A percentile compares a stretch with the other conserved stretches of the same genome.
Conservation (phyloP, 345 rosid genomes). For the Rubroshorea leprosula region DNA sequence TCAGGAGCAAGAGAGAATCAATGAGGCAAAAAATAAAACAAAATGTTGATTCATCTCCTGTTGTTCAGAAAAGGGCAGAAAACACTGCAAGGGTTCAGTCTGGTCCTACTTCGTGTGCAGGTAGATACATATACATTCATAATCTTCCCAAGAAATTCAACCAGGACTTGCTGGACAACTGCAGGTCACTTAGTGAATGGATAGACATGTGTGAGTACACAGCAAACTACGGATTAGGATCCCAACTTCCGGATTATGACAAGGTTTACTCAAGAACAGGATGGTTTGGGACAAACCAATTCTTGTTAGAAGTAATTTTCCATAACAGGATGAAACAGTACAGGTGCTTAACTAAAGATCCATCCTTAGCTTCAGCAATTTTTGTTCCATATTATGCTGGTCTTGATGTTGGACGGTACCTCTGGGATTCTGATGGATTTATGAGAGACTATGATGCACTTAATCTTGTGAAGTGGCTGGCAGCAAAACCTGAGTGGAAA, state of each 20-base stretch:
- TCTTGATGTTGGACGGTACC: conserved; percentile 59
- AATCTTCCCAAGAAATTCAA: conserved; percentile 55
- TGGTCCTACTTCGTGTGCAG: conserved; percentile 17
- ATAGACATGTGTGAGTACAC: conserved; percentile 49
- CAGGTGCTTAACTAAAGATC: conserved; percentile 60
- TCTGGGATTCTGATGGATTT: conserved; percentile 45
- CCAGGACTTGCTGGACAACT: conserved; percentile 57
- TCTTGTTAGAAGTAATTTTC: conserved; percentile 71
- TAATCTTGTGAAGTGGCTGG: conserved; percentile 55
- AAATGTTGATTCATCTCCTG: conserved; percentile 7
- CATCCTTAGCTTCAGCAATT: conserved; percentile 62
- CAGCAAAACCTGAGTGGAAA: conserved; percentile 60
- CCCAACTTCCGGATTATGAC: conserved; percentile 29
- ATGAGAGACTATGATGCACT: conserved; percentile 54
- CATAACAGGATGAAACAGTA: conserved; percentile 77
- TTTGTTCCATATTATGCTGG: conserved; percentile 75
- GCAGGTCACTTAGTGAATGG: conserved; percentile 54
- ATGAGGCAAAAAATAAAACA: neutral
- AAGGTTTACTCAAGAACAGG: conserved; percentile 36
- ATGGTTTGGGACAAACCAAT: conserved; percentile 73
- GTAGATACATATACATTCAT: conserved; percentile 46
- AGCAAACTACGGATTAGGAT: conserved; percentile 60
- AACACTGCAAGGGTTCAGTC: neutral
- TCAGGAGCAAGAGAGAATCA: neutral
- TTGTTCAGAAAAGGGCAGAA: neutral